Conservation (phyloP, 2,329 filamentous ascomycete genomes). For the Diaporthe sp. region DNA sequence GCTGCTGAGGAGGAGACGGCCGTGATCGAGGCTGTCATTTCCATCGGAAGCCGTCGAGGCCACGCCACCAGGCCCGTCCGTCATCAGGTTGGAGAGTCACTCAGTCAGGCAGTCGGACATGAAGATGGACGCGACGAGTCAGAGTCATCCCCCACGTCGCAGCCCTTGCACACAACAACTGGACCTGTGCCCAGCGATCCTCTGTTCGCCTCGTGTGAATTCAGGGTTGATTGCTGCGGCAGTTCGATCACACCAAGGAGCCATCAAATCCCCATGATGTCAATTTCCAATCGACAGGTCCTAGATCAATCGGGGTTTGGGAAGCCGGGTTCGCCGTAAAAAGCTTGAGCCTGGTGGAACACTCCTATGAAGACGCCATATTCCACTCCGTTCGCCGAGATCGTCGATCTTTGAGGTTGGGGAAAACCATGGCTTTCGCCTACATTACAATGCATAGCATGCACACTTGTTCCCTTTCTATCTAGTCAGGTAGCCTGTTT, state of each 20-base stretch:
- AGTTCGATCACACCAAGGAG: constrained; percentile 91
- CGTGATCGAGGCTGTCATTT: constrained; percentile 33
- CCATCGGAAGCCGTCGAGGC: constrained; percentile 29
- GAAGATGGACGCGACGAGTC: not conserved
- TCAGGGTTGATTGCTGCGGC: constrained; percentile 84
- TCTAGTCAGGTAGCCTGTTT: constrained; percentile 8
- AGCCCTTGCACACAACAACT: not conserved
- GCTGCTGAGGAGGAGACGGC: constrained; percentile 38
- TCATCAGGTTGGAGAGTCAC: not conserved
- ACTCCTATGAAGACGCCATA: constrained; percentile 78
- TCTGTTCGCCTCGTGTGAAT: constrained; percentile 67
- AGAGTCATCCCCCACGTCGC: not conserved
- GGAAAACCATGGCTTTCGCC: constrained; percentile 85
- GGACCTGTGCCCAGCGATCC: constrained; percentile 93
- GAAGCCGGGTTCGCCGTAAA: constrained; percentile 74
- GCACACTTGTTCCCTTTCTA: constrained; percentile 11
- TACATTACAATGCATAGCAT: constrained; percentile 64
- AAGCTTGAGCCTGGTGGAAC: constrained; percentile 77
- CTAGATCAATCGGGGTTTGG: constrained; percentile 78
- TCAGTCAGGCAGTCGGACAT: not conserved
- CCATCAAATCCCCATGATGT: constrained; percentile 82
- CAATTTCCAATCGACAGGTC: constrained; percentile 97
- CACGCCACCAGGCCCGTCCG: not conserved
- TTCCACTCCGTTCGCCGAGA: constrained; percentile 91
- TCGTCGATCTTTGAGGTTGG: constrained; percentile 92